Evolutionary conservation across 805 yeast genomes (phyloP).

Genomic region (Candida silvatica): DNA sequence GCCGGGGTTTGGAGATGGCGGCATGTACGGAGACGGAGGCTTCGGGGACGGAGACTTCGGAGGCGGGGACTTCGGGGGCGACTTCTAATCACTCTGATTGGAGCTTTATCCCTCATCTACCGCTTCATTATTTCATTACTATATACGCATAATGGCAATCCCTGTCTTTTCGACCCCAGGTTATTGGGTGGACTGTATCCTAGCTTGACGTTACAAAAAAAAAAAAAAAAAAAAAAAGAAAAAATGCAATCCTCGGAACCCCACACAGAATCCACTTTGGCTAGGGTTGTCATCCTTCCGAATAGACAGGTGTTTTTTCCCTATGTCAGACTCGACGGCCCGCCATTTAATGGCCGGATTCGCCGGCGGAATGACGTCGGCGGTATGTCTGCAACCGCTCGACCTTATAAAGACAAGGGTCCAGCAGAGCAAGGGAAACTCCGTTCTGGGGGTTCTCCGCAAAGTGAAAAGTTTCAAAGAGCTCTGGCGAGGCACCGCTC

Average conservation of each 20-base stretch:
- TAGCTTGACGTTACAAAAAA: too few relatives aligned
- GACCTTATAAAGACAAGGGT: constrained; percentile 83
- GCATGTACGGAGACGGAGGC: constrained; percentile 5
- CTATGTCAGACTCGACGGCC: constrained; percentile 8
- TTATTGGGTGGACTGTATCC: too few relatives aligned
- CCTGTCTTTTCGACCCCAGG: too few relatives aligned
- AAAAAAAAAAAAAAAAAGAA: too few relatives aligned
- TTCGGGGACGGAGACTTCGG: constrained; percentile 7
- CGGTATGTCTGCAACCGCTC: constrained; percentile 77
- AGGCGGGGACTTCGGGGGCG: constrained; percentile 9
- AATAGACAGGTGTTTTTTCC: too few relatives aligned
- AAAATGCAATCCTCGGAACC: too few relatives aligned
- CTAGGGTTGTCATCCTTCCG: too few relatives aligned
- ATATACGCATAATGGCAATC: too few relatives aligned
- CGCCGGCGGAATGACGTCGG: constrained; percentile 73
- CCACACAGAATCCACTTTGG: too few relatives aligned
- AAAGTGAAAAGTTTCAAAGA: constrained; percentile 36
- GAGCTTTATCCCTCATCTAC: constrained; percentile 4
- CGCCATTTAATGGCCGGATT: constrained; percentile 75
- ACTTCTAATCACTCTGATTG: too few relatives aligned
- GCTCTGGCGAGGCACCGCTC: constrained; percentile 91
- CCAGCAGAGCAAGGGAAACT: constrained; percentile 44
- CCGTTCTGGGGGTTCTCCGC: constrained; percentile 25
- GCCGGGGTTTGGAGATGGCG: constrained; percentile 6
- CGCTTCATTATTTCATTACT: too few relatives aligned